Percentiles rank a stretch among this genome's conserved stretches.
Conservation (phyloP, 768 basidiomycete species). For the Rhizopogon vinicolor region DNA sequence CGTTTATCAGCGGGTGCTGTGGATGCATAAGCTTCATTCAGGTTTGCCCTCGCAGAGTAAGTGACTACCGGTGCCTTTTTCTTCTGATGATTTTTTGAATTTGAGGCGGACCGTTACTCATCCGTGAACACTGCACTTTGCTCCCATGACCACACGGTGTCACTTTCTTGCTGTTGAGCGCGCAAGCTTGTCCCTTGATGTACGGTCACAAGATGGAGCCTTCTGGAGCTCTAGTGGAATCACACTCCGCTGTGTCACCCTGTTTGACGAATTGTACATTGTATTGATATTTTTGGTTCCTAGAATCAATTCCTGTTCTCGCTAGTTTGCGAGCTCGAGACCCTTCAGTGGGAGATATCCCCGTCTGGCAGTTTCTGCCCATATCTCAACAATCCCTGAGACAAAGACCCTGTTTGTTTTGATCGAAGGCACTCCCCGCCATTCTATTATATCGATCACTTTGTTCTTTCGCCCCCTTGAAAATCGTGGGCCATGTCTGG, state of each 20-base stretch:
- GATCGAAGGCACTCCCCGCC: slow-evolving; percentile 9
- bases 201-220: slow-evolving; percentile 3
- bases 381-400: slow-evolving; percentile 16
- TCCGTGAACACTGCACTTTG: slow-evolving; percentile 10
- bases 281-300: slow-evolving; percentile 17
- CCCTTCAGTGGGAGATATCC: slow-evolving; percentile 44
- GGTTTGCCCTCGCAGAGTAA: slow-evolving; percentile 58
- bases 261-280: neutral
- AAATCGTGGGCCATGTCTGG: slow-evolving; percentile 48
- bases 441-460: slow-evolving; percentile 11
- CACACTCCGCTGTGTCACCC: neutral
- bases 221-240: slow-evolving; percentile 2
- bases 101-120: slow-evolving; percentile 7
- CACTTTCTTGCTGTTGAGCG: neutral
- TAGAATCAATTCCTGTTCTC: slow-evolving; percentile 62
- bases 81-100: neutral
- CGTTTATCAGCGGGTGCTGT: slow-evolving; percentile 55
- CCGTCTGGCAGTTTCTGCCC: slow-evolving; percentile 12
- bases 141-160: slow-evolving; percentile 3
- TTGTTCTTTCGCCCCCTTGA: slow-evolving; percentile 2
- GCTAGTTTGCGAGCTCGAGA: slow-evolving; percentile 54
- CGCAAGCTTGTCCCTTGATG: neutral
- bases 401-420: slow-evolving; percentile 10
- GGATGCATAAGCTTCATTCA: slow-evolving; percentile 61
- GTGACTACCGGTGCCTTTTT: slow-evolving; percentile 19